Conservation (phyloP, 1,284 basidiomycete species). For the Ganoderma multipileum region DNA sequence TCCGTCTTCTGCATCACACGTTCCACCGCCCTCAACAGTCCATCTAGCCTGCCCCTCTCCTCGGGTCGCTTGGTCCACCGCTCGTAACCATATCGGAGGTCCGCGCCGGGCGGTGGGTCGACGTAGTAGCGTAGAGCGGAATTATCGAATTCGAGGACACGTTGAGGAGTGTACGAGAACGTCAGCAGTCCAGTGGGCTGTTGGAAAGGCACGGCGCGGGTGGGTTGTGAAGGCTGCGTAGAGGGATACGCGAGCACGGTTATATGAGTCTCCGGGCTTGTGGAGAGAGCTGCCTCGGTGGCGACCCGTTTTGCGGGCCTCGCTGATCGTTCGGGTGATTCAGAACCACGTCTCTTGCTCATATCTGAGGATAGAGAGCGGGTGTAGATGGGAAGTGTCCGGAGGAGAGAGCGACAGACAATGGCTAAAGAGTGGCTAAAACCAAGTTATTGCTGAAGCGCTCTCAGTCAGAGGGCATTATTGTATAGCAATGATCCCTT, state of each 20-base stretch:
- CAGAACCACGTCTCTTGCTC: constrained; percentile 5
- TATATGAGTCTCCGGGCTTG: not conserved
- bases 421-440: not conserved
- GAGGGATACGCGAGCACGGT: constrained; percentile 34
- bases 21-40: constrained; percentile 63
- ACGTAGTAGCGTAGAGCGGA: constrained; percentile 74
- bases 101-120: constrained; percentile 65
- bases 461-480: too few species aligned
- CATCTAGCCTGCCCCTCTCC: constrained; percentile 66
- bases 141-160: constrained; percentile 66
- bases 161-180: constrained; percentile 54
- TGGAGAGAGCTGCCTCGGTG: not conserved
- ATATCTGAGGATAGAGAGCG: not conserved
- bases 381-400: not conserved
- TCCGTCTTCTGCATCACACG: constrained; percentile 47
- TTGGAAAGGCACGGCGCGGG: constrained; percentile 44
- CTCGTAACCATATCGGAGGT: constrained; percentile 71
- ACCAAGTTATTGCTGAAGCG: not conserved
- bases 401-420: not conserved
- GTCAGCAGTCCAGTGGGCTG: constrained; percentile 53
- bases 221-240: constrained; percentile 21
- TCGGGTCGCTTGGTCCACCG: constrained; percentile 75
- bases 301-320: constrained; percentile 9
- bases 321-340: not conserved
- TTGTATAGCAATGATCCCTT: too few species aligned